Evolutionary conservation across 2,329 filamentous ascomycete genomes (phyloP).

Genomic region (Colletotrichum plurivorum): DNA sequence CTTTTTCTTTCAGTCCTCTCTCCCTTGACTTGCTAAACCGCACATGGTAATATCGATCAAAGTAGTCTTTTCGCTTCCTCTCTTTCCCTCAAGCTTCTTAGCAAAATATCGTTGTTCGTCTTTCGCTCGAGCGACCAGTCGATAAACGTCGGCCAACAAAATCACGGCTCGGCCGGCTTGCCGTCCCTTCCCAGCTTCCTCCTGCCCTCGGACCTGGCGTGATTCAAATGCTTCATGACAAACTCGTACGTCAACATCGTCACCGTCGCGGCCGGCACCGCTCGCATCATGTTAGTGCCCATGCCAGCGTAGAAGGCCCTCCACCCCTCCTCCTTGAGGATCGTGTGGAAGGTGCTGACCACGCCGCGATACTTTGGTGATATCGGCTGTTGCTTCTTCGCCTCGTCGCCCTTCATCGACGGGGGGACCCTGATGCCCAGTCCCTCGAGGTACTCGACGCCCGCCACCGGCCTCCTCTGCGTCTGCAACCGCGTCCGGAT

Average conservation of each 20-base stretch:
- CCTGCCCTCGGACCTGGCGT: slow-evolving; percentile 56
- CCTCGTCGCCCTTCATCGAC: slow-evolving; percentile 59
- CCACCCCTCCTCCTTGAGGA: slow-evolving; percentile 94
- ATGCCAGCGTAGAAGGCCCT: slow-evolving; percentile 96
- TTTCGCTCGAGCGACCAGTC: not conserved
- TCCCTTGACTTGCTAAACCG: slow-evolving; percentile 4
- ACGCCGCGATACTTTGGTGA: slow-evolving; percentile 81
- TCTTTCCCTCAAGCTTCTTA: not conserved
- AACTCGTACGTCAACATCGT: slow-evolving; percentile 98
- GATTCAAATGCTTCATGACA: slow-evolving; percentile 68
- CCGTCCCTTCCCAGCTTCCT: slow-evolving; percentile 46
- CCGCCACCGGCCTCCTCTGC: slow-evolving; percentile 80
- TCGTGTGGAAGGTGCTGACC: slow-evolving; percentile 84
- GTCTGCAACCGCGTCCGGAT: slow-evolving; percentile 94
- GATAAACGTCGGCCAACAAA: not conserved
- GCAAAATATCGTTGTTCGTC: slow-evolving; percentile 44
- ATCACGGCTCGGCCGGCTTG: slow-evolving; percentile 30
- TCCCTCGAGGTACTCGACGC: slow-evolving; percentile 66
- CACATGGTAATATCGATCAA: slow-evolving; percentile 23
- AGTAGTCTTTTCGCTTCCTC: slow-evolving; percentile 14
- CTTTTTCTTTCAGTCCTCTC: slow-evolving; percentile 14
- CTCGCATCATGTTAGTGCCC: slow-evolving; percentile 97
- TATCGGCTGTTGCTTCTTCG: slow-evolving; percentile 47
- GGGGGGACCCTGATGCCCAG: slow-evolving; percentile 58
- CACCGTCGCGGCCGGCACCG: slow-evolving; percentile 94